These are phyloP conservation scores for Aphelidium insulamus DNA, from an alignment of 371 early-diverging fungal genomes.

Conservation along the genomic window DNA sequence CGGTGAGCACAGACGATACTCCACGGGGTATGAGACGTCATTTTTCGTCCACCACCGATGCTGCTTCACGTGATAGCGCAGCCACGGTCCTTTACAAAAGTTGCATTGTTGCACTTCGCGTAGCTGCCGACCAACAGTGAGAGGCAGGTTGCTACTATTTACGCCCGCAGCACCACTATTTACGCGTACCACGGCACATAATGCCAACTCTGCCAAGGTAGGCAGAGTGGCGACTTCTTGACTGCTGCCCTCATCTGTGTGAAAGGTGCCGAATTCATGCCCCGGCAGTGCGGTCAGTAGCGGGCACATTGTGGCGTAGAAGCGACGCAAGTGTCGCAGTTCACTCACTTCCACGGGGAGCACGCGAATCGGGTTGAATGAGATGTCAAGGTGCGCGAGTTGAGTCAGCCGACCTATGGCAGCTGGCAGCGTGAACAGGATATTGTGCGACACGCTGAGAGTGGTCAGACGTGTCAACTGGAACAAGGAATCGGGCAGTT, in stretches of 20 bases:
- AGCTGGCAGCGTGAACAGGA: slow-evolving; percentile 16
- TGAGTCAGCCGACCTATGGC: slow-evolving; percentile 28
- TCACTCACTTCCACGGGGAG: slow-evolving; percentile 50
- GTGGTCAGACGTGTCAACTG: slow-evolving; percentile 12
- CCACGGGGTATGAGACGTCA: slow-evolving; percentile 31
- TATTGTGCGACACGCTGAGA: too few relatives aligned
- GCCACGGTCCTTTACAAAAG: slow-evolving; percentile 68
- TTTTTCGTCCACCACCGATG: slow-evolving; percentile 36
- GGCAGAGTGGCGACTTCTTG: slow-evolving; percentile 7
- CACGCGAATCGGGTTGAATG: slow-evolving; percentile 30
- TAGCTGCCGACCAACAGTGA: too few relatives aligned
- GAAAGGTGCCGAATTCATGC: background rate
- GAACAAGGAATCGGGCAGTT: slow-evolving; percentile 28
- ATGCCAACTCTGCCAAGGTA: slow-evolving; percentile 44
- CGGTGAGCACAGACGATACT: slow-evolving; percentile 46
- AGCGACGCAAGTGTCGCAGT: slow-evolving; percentile 32
- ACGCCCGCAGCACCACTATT: slow-evolving; percentile 24
- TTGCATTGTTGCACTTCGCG: slow-evolving; percentile 48
- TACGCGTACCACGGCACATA: slow-evolving; percentile 43
- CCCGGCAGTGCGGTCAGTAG: slow-evolving; percentile 8
- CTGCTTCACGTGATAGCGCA: slow-evolving; percentile 37
- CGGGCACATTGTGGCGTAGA: slow-evolving; percentile 32
- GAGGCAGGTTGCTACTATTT: slow-evolving; percentile 36
- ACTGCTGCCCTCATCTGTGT: slow-evolving; percentile 1
- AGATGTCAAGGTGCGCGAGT: slow-evolving; percentile 36